Percentiles rank a stretch among this genome's conserved stretches.
These are phyloP conservation scores for Penicillium sp. DNA, from an alignment of 2,329 filamentous ascomycete species.

Conservation along the genomic window DNA sequence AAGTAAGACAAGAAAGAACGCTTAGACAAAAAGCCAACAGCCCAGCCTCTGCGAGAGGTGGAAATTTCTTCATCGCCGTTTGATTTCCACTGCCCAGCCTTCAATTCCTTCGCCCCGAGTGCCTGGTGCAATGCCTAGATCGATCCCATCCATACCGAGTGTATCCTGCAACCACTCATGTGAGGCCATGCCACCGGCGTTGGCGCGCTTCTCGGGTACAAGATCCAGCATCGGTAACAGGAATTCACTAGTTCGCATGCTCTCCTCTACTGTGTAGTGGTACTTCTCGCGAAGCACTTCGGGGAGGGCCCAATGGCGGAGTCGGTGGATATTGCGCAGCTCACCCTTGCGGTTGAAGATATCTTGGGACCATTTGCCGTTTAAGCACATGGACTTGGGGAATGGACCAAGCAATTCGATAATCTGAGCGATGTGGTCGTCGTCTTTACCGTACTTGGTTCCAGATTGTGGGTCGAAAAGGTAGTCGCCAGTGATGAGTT, in stretches of 20 bases:
- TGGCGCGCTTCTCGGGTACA: constrained; percentile 82
- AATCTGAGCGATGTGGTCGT: constrained; percentile 98
- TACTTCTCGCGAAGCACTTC: constrained; percentile 97
- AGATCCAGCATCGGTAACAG: constrained; percentile 89
- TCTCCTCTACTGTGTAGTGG: constrained; percentile 84
- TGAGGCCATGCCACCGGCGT: constrained; percentile 91
- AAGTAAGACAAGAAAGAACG: constrained; percentile 7
- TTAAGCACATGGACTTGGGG: constrained; percentile 85
- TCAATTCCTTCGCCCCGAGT: constrained; percentile 89
- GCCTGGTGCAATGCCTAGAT: constrained; percentile 74
- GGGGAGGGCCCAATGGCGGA: constrained; percentile 92
- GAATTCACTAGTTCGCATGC: constrained; percentile 76
- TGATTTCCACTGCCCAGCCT: constrained; percentile 87
- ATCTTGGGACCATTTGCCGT: constrained; percentile 96
- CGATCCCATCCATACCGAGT: constrained; percentile 80
- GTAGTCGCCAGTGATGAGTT: constrained; percentile 97
- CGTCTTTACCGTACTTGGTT: constrained; percentile 98
- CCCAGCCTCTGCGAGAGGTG: not conserved
- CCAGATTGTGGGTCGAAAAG: constrained; percentile 97
- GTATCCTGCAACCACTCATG: constrained; percentile 82
- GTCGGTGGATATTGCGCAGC: constrained; percentile 91
- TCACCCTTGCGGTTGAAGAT: constrained; percentile 99
- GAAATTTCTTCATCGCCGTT: constrained; percentile 61
- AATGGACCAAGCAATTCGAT: constrained; percentile 95
- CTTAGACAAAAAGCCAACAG: constrained; percentile 8